These are phyloP conservation scores for Cerioporus squamosus DNA, from an alignment of 1,284 basidiomycete genomes.

Conservation along the genomic window DNA sequence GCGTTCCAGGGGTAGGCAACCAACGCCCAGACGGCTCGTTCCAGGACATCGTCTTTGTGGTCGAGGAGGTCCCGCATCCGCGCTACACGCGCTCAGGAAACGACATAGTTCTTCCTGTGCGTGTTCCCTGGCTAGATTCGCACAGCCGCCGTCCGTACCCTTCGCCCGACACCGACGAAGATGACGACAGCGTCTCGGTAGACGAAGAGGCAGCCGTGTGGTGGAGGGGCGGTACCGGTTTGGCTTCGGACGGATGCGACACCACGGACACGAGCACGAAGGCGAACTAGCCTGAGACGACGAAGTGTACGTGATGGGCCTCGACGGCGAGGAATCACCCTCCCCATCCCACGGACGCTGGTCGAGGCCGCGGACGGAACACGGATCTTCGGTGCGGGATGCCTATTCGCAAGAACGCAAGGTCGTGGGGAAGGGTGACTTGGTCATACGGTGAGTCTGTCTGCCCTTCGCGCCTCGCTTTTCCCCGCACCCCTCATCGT, in stretches of 20 bases:
- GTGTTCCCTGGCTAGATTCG: constrained; percentile 74
- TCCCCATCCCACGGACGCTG: constrained; percentile 67
- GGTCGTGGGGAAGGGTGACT: constrained; percentile 73
- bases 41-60: constrained; percentile 80
- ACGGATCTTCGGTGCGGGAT: constrained; percentile 80
- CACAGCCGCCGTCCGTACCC: constrained; percentile 42
- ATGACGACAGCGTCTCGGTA: constrained; percentile 8
- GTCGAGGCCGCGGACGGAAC: constrained; percentile 71
- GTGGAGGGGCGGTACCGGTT: constrained; percentile 10
- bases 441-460: constrained; percentile 71
- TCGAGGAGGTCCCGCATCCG: constrained; percentile 76
- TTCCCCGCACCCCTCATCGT: neutral
- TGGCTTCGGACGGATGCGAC: constrained; percentile 1
- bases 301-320: constrained; percentile 61
- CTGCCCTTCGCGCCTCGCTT: neutral
- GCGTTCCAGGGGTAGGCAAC: constrained; percentile 78
- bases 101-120: constrained; percentile 72
- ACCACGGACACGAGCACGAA: constrained; percentile 1
- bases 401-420: constrained; percentile 70
- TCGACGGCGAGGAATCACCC: constrained; percentile 68
- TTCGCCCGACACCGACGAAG: constrained; percentile 1
- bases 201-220: constrained; percentile 9
- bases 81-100: constrained; percentile 73
- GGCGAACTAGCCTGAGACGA: constrained; percentile 41
- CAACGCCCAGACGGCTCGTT: constrained; percentile 71